Evolutionary conservation across 805 yeast genomes (phyloP).

Genomic region (Teunomyces barrocoloradensis): DNA sequence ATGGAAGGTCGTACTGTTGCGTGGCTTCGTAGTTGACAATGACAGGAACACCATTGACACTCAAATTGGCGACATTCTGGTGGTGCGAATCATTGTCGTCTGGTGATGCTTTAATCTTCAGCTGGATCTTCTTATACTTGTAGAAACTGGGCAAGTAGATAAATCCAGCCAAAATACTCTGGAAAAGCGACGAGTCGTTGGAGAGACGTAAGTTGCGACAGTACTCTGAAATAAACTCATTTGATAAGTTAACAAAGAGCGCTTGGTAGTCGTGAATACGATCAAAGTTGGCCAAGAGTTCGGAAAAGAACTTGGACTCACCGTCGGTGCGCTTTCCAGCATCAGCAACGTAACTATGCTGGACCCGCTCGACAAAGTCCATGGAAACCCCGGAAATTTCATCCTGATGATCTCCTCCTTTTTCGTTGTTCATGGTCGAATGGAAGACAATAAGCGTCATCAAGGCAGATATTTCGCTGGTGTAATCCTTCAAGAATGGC

Average conservation of each 20-base stretch:
- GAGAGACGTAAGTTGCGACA: slow-evolving; percentile 37
- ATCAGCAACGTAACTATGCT: slow-evolving; percentile 19
- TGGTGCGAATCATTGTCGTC: neutral
- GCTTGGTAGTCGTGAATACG: slow-evolving; percentile 25
- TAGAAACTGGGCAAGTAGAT: slow-evolving; percentile 42
- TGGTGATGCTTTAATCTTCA: neutral
- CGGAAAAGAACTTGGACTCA: slow-evolving; percentile 30
- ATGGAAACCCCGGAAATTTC: slow-evolving; percentile 15
- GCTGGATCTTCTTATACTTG: slow-evolving; percentile 38
- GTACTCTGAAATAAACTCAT: slow-evolving; percentile 39
- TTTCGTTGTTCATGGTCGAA: slow-evolving; percentile 7
- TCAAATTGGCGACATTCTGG: slow-evolving; percentile 12
- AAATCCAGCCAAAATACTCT: slow-evolving; percentile 38
- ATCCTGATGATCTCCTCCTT: slow-evolving; percentile 2
- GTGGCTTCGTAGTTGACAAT: slow-evolving; percentile 6
- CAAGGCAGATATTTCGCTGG: slow-evolving; percentile 33
- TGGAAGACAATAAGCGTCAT: slow-evolving; percentile 28
- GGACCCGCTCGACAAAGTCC: slow-evolving; percentile 24
- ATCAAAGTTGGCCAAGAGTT: slow-evolving; percentile 29
- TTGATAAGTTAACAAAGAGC: slow-evolving; percentile 35
- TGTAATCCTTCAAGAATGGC: slow-evolving; percentile 28
- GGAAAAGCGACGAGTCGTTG: slow-evolving; percentile 41
- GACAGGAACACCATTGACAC: neutral
- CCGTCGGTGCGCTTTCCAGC: slow-evolving; percentile 12
- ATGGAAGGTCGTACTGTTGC: slow-evolving; percentile 35